Base-by-base conservation (phyloP, 495 filamentous ascomycete species). In the Penicillium egyptiacum region DNA sequence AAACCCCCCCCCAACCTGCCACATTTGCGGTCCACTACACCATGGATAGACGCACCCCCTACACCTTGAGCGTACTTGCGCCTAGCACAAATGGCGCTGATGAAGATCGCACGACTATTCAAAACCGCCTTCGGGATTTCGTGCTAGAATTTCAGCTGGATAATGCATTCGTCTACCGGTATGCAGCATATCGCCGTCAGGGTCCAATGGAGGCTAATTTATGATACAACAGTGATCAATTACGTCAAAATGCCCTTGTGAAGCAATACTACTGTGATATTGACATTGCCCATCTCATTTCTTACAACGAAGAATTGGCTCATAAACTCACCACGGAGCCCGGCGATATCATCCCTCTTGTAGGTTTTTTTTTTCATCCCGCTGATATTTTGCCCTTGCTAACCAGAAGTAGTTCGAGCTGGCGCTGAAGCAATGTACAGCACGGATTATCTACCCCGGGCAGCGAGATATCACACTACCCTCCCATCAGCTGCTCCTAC, bases 251-350 rank as follows among this genome's bases (percentile, higher is more conserved):
- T 76, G 92, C 92, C 30, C 82, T 99, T 0, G 84, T 96, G 12
- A 96, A 96, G 69, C 89, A 93, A 65, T 97, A 92, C 73, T 96
- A 87, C 75, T 97, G 94, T 75, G 94, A 99, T 72, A 87, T 99
- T 60, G 93, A 99, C 71, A 90, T 99, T 61, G 89, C 89, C 35
- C 95, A 99, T 70, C 77, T 99, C 39, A 96, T 96, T 70, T 94
- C 89, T 50, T 98, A 92, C 76, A 95, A 97, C 63, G 95, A 98
- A 72, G 92, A 97, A 67, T 81, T 99, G 54, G 95, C 93, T 35
- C 89, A 96, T 73, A 87, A 88, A 67, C 82, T 99, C 51, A 89
- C 88, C 17, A 92, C 87, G 28, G 92, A 98, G 67, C 95, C 95
- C 3, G 88, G 86, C 43, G 92, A 97, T 31, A 88, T 96, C 46